Base-by-base conservation (phyloP, 495 filamentous ascomycete species). In the Neurospora sp. region DNA sequence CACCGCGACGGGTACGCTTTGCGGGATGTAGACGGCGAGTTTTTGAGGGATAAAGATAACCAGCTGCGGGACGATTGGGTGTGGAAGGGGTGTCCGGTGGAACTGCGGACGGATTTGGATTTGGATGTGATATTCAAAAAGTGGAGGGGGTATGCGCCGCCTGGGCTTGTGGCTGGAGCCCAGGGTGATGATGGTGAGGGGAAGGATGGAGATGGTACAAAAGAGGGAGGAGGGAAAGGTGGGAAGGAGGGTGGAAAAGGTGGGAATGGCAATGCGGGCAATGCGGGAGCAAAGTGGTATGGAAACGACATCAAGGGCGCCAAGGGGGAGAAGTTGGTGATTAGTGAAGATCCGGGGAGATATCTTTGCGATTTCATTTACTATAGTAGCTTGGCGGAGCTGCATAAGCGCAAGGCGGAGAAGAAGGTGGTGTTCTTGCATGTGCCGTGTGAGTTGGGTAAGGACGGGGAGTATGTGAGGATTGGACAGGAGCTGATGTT, bases 361-460 rank as follows among this genome's bases (percentile, higher is more conserved):
- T 97, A 91, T 78, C 83, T 95, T 18, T 97, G 94, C 79, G 94
- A 95, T 76, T 97, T 94, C 78, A 94, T 92, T 69, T 96, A 92
- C 81, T 96, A 90, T 82, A 90, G 90, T 7, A 92, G 89, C 74
- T 77, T 97, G 79, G 86, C 90, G 23, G 82, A 83, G 73, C 82
- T 89, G 23, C 80, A 83, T 69, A 86, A 84, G 80, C 82, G 83
- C 6, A 83, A 84, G 27, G 78, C 83, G 44, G 82, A 85, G 69
- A 84, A 84, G 59, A 89, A 88, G 71, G 89, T 94, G 18, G 79
- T 91, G 38, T 97, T 97, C 78, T 81, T 95, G 72, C 94, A 97
- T 78, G 92, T 96, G 2, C 94, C 94, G 9, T 85, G 86, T 11
- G 85, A 89, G 27, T 16, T 66, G 54, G 54, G 54, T 5, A 80